Percentiles rank a stretch among this genome's conserved stretches.
Conservation (phyloP, 768 basidiomycete species). For the Basidioascus undulatus region DNA sequence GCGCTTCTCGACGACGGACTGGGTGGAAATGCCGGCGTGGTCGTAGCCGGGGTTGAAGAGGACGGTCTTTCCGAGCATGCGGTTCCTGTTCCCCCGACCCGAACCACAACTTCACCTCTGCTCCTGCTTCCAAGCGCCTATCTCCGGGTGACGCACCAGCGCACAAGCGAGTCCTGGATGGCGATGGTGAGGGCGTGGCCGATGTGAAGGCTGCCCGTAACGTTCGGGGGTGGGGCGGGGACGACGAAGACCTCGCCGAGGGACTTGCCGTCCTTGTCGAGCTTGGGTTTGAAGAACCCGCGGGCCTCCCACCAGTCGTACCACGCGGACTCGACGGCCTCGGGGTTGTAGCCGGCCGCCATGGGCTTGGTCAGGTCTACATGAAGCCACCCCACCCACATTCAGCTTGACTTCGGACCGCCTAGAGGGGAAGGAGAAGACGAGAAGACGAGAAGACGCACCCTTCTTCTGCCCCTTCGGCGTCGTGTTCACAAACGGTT, state of each 20-base stretch:
- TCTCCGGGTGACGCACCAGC: slow-evolving; percentile 38
- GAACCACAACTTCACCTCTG: too few relatives aligned
- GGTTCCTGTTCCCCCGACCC: slow-evolving; percentile 57
- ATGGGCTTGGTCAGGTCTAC: slow-evolving; percentile 67
- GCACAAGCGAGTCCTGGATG: slow-evolving; percentile 66
- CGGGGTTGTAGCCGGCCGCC: slow-evolving; percentile 82
- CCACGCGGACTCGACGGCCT: slow-evolving; percentile 83
- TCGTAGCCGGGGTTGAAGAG: slow-evolving; percentile 88
- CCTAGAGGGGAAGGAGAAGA: not conserved
- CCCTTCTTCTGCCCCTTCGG: slow-evolving; percentile 88
- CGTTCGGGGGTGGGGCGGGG: slow-evolving; percentile 81
- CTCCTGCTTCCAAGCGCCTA: too few relatives aligned
- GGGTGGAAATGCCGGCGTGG: slow-evolving; percentile 94
- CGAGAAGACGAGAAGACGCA: slow-evolving; percentile 16
- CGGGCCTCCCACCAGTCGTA: slow-evolving; percentile 92
- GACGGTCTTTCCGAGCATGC: slow-evolving; percentile 80
- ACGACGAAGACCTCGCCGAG: too few relatives aligned
- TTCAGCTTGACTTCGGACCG: not conserved
- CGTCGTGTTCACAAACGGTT: slow-evolving; percentile 63
- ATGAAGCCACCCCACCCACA: too few relatives aligned
- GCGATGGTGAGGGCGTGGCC: slow-evolving; percentile 82
- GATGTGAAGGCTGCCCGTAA: slow-evolving; percentile 84
- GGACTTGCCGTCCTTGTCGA: slow-evolving; percentile 36
- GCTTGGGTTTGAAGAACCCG: slow-evolving; percentile 58
- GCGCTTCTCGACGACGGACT: slow-evolving; percentile 87